Conservation (phyloP, 345 rosid genomes). For the Rhodomyrtus tomentosa region DNA sequence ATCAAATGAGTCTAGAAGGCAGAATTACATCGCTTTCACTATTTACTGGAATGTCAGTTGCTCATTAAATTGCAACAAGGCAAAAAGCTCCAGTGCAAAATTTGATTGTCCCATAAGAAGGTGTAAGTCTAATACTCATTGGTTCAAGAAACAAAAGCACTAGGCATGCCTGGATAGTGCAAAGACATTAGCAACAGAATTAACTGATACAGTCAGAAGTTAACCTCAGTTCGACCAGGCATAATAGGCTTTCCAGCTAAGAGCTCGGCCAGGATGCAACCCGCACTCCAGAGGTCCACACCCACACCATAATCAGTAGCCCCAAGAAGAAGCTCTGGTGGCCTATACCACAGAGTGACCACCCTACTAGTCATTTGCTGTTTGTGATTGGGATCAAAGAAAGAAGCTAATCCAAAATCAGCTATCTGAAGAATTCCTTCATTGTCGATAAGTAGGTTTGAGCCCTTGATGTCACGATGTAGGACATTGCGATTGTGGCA, state of each 20-base stretch:
- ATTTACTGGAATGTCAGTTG: not conserved
- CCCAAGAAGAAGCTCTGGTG: slow-evolving; percentile 87
- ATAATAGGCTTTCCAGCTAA: slow-evolving; percentile 70
- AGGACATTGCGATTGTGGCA: slow-evolving; percentile 58
- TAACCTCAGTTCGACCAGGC: slow-evolving; percentile 88
- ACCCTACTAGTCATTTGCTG: slow-evolving; percentile 82
- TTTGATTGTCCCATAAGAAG: not conserved
- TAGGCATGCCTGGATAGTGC: not conserved
- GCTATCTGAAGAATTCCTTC: slow-evolving; percentile 69
- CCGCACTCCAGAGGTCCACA: slow-evolving; percentile 84
- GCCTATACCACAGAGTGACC: slow-evolving; percentile 80
- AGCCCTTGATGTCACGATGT: slow-evolving; percentile 85
- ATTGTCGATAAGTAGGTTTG: slow-evolving; percentile 66
- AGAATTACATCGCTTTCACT: not conserved
- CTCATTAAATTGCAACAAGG: not conserved
- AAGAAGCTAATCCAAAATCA: slow-evolving; percentile 78
- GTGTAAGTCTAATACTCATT: not conserved
- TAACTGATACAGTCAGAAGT: not conserved
- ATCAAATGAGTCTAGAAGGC: not conserved
- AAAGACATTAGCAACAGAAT: not conserved
- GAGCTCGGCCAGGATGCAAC: slow-evolving; percentile 72
- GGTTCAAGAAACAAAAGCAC: not conserved
- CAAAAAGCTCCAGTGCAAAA: not conserved
- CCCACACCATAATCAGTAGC: slow-evolving; percentile 75
- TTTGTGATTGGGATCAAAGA: slow-evolving; percentile 71